phyloP scores from a whole-genome alignment of 2,329 filamentous ascomycete genomes.

The Exserohilum turcica region DNA sequence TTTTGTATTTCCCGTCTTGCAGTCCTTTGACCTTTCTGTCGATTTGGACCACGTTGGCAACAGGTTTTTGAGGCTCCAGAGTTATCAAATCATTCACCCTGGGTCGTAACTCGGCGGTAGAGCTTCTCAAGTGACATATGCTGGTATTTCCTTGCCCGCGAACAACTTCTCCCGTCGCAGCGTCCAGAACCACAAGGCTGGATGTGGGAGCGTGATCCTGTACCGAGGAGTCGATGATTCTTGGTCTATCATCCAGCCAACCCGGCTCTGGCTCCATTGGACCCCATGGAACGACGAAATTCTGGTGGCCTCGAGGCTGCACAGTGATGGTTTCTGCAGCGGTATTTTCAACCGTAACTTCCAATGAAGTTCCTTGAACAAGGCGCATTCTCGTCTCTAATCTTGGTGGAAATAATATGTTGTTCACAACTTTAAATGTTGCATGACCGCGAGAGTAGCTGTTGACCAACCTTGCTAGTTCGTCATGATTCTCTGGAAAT shows the following conservation, averaged over 20 bases:
- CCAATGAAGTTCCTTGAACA: neutral
- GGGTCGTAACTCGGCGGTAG: neutral
- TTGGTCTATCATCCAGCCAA: neutral
- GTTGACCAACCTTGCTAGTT: slow-evolving; percentile 2
- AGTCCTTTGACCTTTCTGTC: neutral
- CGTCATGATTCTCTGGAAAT: neutral
- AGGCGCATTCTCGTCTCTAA: neutral
- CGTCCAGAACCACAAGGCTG: neutral
- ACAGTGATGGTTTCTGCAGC: neutral
- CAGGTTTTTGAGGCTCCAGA: neutral
- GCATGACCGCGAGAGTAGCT: neutral
- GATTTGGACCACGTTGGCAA: neutral
- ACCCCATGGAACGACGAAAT: slow-evolving; percentile 4
- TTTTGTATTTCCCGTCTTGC: neutral
- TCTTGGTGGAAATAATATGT: neutral
- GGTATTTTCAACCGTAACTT: neutral
- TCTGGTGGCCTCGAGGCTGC: slow-evolving; percentile 1
- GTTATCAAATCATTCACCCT: neutral
- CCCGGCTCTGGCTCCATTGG: neutral
- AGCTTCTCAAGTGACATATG: neutral
- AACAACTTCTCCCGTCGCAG: neutral
- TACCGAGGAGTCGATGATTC: neutral
- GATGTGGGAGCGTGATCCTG: neutral
- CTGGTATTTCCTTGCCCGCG: neutral
- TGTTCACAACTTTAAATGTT: neutral